Evolutionary conservation across 129 eudicot species (phyloP).

Genomic region (Artemisia argyi): DNA sequence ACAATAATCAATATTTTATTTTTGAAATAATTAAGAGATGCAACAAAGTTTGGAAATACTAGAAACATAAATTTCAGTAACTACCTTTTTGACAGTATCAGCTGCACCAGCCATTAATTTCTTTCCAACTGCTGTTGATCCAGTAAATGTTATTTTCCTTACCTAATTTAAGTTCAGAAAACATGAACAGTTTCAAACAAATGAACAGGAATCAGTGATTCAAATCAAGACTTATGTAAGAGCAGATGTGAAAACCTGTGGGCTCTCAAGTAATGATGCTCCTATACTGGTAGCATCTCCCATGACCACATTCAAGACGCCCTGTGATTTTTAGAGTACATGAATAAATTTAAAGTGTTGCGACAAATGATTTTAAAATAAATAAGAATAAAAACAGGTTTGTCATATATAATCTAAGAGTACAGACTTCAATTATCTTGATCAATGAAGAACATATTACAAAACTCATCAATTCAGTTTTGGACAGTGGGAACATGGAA

Average conservation of each 20-base stretch:
- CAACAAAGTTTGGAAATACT: background rate
- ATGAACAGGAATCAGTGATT: too few species aligned
- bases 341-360: background rate
- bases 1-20: background rate
- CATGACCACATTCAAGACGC: conserved; percentile 90
- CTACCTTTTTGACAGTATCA: conserved; percentile 87
- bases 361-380: too few species aligned
- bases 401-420: too few species aligned
- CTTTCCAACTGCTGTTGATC: conserved; percentile 91
- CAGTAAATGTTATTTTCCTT: conserved; percentile 90
- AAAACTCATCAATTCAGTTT: too few species aligned
- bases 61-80: background rate
- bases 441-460: too few species aligned
- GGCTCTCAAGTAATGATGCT: conserved; percentile 59
- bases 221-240: too few species aligned
- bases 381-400: too few species aligned
- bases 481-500: too few species aligned
- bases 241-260: conserved; percentile 26
- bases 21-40: conserved; percentile 2
- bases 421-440: too few species aligned
- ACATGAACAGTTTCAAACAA: too few species aligned
- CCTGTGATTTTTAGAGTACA: conserved; percentile 40
- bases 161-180: conserved; percentile 30
- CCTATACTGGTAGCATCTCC: conserved; percentile 88
- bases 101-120: conserved; percentile 96